Percentiles rank a stretch among this genome's conserved stretches.
phyloP scores from a whole-genome alignment of 805 yeast genomes.

The Kodamaea sagamina region DNA sequence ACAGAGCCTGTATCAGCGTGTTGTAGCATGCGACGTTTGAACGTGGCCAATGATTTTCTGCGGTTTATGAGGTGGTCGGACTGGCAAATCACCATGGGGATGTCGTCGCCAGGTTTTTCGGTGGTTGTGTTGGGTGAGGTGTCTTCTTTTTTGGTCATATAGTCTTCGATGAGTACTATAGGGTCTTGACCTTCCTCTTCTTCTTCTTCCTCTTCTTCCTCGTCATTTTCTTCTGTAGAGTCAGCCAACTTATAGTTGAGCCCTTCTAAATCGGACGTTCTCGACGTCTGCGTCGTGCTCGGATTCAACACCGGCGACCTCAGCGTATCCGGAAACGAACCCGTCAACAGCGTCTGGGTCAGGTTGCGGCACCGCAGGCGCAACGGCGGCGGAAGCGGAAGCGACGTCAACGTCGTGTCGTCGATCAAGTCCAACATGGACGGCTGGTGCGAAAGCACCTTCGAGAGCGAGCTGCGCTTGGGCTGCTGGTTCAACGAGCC shows the following conservation, averaged over 20 bases:
- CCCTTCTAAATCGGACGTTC: constrained; percentile 1
- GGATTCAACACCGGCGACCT: constrained; percentile 7
- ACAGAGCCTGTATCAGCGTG: constrained; percentile 11
- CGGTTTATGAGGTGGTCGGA: constrained; percentile 24
- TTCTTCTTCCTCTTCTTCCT: constrained; percentile 20
- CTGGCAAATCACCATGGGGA: too few species aligned
- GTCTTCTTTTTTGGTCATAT: constrained; percentile 31
- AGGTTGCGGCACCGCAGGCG: constrained; percentile 16
- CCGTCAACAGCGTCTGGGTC: constrained; percentile 10
- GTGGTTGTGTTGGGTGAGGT: too few species aligned
- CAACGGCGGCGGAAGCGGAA: constrained; percentile 55
- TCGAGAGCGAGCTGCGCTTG: constrained; percentile 4
- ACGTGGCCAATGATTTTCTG: constrained; percentile 40
- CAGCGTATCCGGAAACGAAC: neutral
- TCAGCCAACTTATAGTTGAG: constrained; percentile 7
- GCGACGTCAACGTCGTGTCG: constrained; percentile 48
- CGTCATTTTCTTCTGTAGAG: constrained; percentile 14
- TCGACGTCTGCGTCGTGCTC: neutral
- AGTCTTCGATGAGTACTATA: constrained; percentile 58
- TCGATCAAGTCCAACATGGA: constrained; percentile 52
- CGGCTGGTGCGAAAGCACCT: constrained; percentile 27
- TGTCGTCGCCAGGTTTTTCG: too few species aligned
- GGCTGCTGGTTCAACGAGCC: neutral
- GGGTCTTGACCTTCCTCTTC: constrained; percentile 36
- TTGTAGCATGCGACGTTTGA: constrained; percentile 27